phyloP scores from a whole-genome alignment of 2,329 filamentous ascomycete species.

The Penicillium hesseltinei region DNA sequence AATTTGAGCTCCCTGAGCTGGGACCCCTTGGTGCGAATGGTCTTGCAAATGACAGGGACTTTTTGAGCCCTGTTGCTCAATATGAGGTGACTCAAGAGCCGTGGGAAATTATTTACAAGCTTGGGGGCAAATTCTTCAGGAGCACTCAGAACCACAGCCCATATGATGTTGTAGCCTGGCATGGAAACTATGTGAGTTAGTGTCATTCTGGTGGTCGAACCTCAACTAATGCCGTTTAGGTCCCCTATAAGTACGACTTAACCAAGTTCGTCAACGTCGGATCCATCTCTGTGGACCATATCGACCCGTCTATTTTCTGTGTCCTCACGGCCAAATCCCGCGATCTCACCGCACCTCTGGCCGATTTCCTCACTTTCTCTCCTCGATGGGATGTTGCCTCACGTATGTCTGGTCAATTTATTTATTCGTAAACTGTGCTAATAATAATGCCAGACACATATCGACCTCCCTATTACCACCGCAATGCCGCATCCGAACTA shows the following conservation, averaged over 20 bases:
- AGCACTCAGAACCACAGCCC: slow-evolving; percentile 64
- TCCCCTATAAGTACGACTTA: slow-evolving; percentile 44
- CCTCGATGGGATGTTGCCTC: slow-evolving; percentile 42
- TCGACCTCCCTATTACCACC: slow-evolving; percentile 45
- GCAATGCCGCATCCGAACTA: slow-evolving; percentile 41
- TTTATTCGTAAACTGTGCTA: neutral
- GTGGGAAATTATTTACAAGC: slow-evolving; percentile 61
- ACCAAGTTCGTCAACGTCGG: slow-evolving; percentile 43
- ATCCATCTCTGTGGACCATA: slow-evolving; percentile 42
- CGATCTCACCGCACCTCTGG: slow-evolving; percentile 33
- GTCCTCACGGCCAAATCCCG: slow-evolving; percentile 43
- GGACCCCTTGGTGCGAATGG: slow-evolving; percentile 66
- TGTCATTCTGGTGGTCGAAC: no score
- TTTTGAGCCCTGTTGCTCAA: slow-evolving; percentile 59
- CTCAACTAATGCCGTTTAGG: slow-evolving; percentile 17
- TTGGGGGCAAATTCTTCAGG: slow-evolving; percentile 60
- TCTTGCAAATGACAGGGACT: slow-evolving; percentile 65
- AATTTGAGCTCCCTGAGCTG: slow-evolving; percentile 65
- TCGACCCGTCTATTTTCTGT: slow-evolving; percentile 43
- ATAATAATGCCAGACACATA: slow-evolving; percentile 32
- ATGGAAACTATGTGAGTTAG: slow-evolving; percentile 57
- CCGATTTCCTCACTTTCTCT: slow-evolving; percentile 43
- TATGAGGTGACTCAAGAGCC: slow-evolving; percentile 57
- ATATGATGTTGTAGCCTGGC: slow-evolving; percentile 71
- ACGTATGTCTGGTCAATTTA: slow-evolving; percentile 21